These are phyloP conservation scores for Alloteropsis semialata DNA, from an alignment of 176 grass and related monocot genomes.

Conservation along the genomic window DNA sequence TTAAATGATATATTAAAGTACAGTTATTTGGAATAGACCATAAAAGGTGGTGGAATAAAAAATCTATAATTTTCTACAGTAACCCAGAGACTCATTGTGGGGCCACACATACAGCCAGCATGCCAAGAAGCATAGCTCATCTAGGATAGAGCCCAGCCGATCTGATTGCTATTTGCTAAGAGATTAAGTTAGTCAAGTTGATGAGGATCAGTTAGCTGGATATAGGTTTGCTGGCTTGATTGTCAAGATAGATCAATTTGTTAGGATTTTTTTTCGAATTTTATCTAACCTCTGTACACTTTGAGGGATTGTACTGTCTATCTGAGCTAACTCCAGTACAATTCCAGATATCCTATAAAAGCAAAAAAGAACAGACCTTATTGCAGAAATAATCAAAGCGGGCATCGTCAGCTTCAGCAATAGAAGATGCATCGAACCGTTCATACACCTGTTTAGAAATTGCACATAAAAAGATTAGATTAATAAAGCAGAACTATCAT, in stretches of 20 bases:
- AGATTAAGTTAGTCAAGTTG: neutral
- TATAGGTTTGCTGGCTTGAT: neutral
- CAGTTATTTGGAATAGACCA: neutral
- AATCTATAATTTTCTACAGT: neutral
- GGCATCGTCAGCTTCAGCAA: constrained; percentile 65
- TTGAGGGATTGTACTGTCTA: neutral
- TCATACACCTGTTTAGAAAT: constrained; percentile 77
- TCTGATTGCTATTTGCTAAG: neutral
- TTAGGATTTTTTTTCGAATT: neutral
- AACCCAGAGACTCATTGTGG: neutral
- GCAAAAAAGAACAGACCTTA: constrained; percentile 52
- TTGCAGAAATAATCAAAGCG: constrained; percentile 86
- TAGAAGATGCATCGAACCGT: constrained; percentile 65
- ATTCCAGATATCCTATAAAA: constrained; percentile 14
- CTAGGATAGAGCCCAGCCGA: neutral
- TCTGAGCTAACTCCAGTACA: constrained; percentile 1
- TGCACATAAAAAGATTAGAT: constrained; percentile 8
- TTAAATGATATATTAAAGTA: neutral
- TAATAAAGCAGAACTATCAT: neutral
- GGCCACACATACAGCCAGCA: neutral
- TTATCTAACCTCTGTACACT: neutral
- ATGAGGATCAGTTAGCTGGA: neutral
- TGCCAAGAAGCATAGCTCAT: neutral
- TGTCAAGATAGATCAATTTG: neutral
- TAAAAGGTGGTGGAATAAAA: neutral